phyloP scores from a whole-genome alignment of 2,329 filamentous ascomycete genomes.

The Colletotrichum gigasporum region DNA sequence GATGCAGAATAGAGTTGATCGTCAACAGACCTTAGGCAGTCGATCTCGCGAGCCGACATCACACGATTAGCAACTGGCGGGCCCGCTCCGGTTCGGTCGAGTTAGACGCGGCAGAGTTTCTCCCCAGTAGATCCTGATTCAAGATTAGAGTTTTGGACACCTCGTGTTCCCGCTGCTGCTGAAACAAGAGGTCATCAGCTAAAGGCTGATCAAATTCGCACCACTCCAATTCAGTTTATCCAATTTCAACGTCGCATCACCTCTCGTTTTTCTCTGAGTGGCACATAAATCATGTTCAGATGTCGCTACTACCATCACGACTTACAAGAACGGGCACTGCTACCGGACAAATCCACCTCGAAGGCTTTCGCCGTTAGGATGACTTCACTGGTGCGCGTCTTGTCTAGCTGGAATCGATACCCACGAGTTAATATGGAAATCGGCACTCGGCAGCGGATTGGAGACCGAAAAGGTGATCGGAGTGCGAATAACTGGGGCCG shows the following conservation, averaged over 20 bases:
- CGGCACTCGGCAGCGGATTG: background rate
- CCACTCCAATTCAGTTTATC: slow-evolving; percentile 12
- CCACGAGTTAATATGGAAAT: slow-evolving; percentile 20
- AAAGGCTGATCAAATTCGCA: slow-evolving; percentile 7
- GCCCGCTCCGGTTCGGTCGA: background rate
- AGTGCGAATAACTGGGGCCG: background rate
- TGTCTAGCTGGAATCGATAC: background rate
- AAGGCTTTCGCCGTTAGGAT: too few species aligned
- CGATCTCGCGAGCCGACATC: background rate
- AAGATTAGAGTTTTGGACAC: slow-evolving; percentile 4
- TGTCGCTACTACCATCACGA: too few species aligned
- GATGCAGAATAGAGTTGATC: background rate
- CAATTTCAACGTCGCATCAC: slow-evolving; percentile 9
- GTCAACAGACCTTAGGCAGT: background rate
- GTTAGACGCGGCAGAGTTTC: background rate
- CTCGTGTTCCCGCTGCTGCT: slow-evolving; percentile 12
- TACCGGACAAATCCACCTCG: too few species aligned
- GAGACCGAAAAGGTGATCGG: background rate
- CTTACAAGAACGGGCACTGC: too few species aligned
- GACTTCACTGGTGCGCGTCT: background rate
- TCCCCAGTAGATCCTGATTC: background rate
- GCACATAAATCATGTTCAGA: background rate
- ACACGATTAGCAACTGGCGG: background rate
- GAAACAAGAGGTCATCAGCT: slow-evolving; percentile 6
- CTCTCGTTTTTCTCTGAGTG: background rate